Evolutionary conservation across 1,284 basidiomycete species (phyloP).

Genomic region (Clitocybe nebularis): DNA sequence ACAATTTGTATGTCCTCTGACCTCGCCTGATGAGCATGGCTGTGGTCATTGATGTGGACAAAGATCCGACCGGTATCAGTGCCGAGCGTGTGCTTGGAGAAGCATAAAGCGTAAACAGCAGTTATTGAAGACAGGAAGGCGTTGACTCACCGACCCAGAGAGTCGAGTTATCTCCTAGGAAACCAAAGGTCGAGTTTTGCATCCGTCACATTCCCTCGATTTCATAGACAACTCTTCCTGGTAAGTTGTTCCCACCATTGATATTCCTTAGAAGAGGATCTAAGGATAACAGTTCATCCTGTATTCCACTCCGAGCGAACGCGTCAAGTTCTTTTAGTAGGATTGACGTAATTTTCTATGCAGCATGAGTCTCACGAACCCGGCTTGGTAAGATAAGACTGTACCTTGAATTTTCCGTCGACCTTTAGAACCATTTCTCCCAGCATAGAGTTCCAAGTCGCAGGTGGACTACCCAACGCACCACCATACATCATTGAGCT

Average conservation of each 20-base stretch:
- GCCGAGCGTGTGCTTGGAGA: too few species aligned
- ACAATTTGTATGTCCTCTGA: too few species aligned
- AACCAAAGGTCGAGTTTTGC: too few species aligned
- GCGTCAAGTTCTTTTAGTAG: constrained; percentile 81
- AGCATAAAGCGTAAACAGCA: too few species aligned
- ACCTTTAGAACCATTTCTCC: constrained; percentile 76
- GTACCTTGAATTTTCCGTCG: constrained; percentile 77
- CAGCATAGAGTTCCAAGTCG: constrained; percentile 56
- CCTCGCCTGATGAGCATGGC: too few species aligned
- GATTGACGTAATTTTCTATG: constrained; percentile 71
- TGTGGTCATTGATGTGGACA: too few species aligned
- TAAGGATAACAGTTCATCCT: constrained; percentile 74
- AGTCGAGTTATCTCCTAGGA: too few species aligned
- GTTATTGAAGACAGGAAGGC: too few species aligned
- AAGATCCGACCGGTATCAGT: too few species aligned
- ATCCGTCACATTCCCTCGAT: neutral
- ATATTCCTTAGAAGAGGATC: constrained; percentile 71
- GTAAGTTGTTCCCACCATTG: constrained; percentile 18
- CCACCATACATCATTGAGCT: constrained; percentile 32
- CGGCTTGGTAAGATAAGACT: constrained; percentile 3
- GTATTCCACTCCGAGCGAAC: constrained; percentile 74
- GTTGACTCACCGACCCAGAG: too few species aligned
- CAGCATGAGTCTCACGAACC: too few species aligned
- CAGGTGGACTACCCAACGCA: constrained; percentile 43
- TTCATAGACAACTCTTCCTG: constrained; percentile 18